phyloP scores from a whole-genome alignment of 345 rosid genomes.

The Citrus australasica region DNA sequence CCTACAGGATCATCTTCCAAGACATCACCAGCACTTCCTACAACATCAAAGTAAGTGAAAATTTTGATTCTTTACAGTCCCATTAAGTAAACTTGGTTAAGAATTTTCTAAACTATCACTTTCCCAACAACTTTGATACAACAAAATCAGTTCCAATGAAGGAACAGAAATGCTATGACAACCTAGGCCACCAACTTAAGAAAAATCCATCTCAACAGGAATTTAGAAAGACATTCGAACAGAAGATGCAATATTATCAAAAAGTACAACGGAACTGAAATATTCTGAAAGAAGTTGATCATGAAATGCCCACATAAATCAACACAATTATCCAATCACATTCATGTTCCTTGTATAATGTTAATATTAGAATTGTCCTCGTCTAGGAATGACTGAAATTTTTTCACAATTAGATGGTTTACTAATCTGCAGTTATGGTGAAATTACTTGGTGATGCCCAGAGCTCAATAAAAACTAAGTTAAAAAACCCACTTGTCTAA shows the following conservation, averaged over 20 bases:
- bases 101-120: not conserved
- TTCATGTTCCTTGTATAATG: not conserved
- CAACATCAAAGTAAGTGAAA: conserved; percentile 14
- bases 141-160: not conserved
- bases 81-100: not conserved
- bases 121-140: not conserved
- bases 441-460: not conserved
- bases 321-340: not conserved
- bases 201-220: not conserved
- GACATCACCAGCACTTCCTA: conserved; percentile 98
- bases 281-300: not conserved
- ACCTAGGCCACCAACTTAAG: not conserved
- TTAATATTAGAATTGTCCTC: not conserved
- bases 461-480: not conserved
- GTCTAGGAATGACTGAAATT: not conserved
- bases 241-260: not conserved
- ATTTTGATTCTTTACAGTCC: not conserved
- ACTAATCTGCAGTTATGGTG: not conserved
- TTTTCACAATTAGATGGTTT: not conserved
- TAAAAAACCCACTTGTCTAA: not conserved
- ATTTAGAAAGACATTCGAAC: not conserved
- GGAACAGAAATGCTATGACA: not conserved
- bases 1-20: conserved; percentile 96
- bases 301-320: not conserved
- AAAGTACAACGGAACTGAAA: not conserved